Conservation (phyloP, 2,329 filamentous ascomycete species). For the Phaeosphaeriaceae sp. region DNA sequence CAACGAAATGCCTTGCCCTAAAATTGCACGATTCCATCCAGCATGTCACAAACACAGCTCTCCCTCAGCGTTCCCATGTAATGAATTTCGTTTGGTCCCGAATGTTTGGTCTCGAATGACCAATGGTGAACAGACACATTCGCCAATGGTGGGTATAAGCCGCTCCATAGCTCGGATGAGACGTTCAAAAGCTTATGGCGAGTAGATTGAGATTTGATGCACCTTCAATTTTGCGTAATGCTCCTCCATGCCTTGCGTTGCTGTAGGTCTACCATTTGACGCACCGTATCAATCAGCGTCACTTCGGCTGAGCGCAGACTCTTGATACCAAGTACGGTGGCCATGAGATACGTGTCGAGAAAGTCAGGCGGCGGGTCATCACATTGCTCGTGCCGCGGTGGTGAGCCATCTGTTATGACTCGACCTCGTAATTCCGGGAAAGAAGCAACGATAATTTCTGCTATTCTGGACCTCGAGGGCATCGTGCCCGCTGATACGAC, state of each 20-base stretch:
- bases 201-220: not conserved
- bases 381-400: constrained; percentile 13
- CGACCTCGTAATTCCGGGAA: constrained; percentile 34
- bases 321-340: constrained; percentile 29
- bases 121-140: not conserved
- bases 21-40: not conserved
- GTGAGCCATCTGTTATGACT: constrained; percentile 19
- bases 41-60: not conserved
- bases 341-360: constrained; percentile 28
- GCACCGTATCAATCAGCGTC: constrained; percentile 28
- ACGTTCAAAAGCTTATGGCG: not conserved
- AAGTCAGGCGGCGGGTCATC: constrained; percentile 21
- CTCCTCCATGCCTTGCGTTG: constrained; percentile 31
- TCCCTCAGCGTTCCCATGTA: not conserved
- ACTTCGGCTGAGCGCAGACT: constrained; percentile 32
- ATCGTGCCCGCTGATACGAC: constrained; percentile 34
- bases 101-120: not conserved
- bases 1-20: not conserved
- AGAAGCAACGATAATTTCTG: constrained; percentile 26
- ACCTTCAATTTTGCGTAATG: constrained; percentile 27
- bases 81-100: no score
- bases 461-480: constrained; percentile 27
- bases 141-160: not conserved
- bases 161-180: not conserved
- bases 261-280: constrained; percentile 36